These are phyloP conservation scores for Phialocephala sp. DNA, from an alignment of 2,329 filamentous ascomycete genomes.

Conservation along the genomic window DNA sequence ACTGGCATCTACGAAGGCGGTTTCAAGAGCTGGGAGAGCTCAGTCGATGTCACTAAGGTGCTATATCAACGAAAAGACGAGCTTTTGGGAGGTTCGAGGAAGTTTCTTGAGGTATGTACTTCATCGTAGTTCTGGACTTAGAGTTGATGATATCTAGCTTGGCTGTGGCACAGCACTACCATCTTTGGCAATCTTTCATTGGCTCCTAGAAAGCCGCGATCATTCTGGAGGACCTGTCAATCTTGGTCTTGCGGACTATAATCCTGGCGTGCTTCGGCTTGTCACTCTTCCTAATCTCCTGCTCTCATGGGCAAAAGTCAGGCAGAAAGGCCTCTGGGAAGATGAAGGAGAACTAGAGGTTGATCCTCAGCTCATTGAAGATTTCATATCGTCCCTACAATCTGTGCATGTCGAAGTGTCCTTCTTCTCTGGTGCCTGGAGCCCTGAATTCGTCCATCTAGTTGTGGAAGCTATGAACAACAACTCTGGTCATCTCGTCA, in stretches of 20 bases:
- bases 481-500: constrained; percentile 47
- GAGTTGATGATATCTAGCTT: constrained; percentile 54
- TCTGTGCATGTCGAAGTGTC: constrained; percentile 59
- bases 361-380: constrained; percentile 54
- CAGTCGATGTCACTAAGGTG: constrained; percentile 76
- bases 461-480: constrained; percentile 45
- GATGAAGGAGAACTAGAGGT: constrained; percentile 43
- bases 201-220: constrained; percentile 46
- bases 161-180: constrained; percentile 82
- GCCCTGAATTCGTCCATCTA: constrained; percentile 64
- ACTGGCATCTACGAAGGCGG: constrained; percentile 86
- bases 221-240: constrained; percentile 32
- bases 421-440: constrained; percentile 80
- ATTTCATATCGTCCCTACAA: constrained; percentile 62
- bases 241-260: constrained; percentile 79
- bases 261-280: constrained; percentile 75
- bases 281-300: constrained; percentile 82
- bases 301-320: constrained; percentile 61
- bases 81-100: constrained; percentile 23
- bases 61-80: constrained; percentile 29
- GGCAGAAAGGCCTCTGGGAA: constrained; percentile 33
- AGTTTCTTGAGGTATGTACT: constrained; percentile 41
- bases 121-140: not conserved
- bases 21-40: constrained; percentile 91
- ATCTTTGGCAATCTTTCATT: constrained; percentile 73